phyloP scores from a whole-genome alignment of 75 land plant species.

The Cupressus sempervirens region DNA sequence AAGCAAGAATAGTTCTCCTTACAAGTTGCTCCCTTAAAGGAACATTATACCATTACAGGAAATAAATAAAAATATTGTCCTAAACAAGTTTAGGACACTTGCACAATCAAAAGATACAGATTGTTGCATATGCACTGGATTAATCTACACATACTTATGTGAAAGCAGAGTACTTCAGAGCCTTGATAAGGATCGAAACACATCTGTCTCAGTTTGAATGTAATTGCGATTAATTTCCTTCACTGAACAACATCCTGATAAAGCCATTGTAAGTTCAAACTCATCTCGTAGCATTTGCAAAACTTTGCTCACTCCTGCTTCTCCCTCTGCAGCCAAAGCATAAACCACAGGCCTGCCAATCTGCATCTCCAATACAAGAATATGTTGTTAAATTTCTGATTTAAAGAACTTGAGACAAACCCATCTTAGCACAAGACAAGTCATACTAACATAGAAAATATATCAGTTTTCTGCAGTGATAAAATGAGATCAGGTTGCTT shows the following conservation, averaged over 20 bases:
- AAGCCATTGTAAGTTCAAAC: constrained; percentile 89
- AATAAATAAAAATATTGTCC: neutral
- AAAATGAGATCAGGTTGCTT: neutral
- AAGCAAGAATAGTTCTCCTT: neutral
- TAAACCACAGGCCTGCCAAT: constrained; percentile 93
- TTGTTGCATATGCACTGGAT: neutral
- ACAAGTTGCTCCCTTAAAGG: neutral
- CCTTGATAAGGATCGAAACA: constrained; percentile 26
- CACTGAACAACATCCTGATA: constrained; percentile 81
- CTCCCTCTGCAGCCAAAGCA: constrained; percentile 89
- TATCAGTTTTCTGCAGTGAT: neutral
- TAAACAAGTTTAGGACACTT: neutral
- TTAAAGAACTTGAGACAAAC: neutral
- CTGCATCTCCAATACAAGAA: constrained; percentile 27
- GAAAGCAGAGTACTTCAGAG: constrained; percentile 18
- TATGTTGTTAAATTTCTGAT: neutral
- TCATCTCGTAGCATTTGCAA: constrained; percentile 91
- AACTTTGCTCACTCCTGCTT: constrained; percentile 86
- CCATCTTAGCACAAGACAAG: neutral
- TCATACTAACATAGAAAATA: neutral
- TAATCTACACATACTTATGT: neutral
- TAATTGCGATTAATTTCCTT: constrained; percentile 84
- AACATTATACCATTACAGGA: neutral
- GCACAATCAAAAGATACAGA: neutral
- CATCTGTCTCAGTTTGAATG: constrained; percentile 58